These are phyloP conservation scores for Trichoderma sp. DNA, from an alignment of 2,329 filamentous ascomycete genomes.

Conservation along the genomic window DNA sequence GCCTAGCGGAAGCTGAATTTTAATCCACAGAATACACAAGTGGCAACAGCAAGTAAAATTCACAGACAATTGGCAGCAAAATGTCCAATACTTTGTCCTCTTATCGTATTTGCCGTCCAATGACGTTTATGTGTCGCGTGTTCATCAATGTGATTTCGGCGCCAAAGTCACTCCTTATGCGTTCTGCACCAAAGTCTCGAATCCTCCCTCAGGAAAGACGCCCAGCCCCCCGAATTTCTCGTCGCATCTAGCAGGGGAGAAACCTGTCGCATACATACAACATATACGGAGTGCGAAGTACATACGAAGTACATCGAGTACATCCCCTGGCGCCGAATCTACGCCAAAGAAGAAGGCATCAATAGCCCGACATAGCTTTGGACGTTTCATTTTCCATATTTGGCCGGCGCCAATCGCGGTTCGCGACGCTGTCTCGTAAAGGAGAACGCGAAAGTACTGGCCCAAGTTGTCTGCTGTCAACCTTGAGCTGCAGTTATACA, in stretches of 20 bases:
- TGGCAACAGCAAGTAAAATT: too few relatives aligned
- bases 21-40: background rate
- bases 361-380: background rate
- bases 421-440: background rate
- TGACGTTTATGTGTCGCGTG: too few relatives aligned
- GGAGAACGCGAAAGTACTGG: background rate
- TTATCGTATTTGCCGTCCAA: background rate
- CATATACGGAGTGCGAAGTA: background rate
- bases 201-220: slow-evolving; percentile 13
- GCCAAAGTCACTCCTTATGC: slow-evolving; percentile 27
- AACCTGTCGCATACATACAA: slow-evolving; percentile 8
- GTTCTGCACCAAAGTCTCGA: slow-evolving; percentile 24
- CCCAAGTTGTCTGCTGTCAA: background rate
- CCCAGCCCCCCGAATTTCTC: slow-evolving; percentile 29
- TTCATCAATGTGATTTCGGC: background rate
- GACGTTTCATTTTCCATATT: background rate
- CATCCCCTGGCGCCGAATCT: background rate
- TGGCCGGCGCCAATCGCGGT: background rate
- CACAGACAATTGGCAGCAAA: background rate
- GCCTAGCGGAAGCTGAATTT: background rate
- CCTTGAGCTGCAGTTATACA: background rate
- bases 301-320: background rate
- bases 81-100: too few relatives aligned
- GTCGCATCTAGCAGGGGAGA: background rate
- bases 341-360: background rate